Evolutionary conservation across 345 rosid species (phyloP).

Genomic region (Turritis glabra): DNA sequence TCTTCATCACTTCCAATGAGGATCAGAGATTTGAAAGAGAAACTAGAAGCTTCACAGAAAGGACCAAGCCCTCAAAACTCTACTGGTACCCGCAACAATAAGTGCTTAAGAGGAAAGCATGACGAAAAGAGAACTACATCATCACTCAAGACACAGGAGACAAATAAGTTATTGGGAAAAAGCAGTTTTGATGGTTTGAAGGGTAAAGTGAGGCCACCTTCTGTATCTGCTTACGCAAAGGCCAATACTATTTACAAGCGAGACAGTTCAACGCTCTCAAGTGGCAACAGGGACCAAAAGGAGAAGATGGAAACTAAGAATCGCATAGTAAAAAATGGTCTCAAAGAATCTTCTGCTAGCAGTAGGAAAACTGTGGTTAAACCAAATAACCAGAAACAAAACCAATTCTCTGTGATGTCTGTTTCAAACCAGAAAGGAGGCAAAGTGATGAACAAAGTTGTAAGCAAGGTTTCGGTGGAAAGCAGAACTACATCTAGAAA

Average conservation of each 20-base stretch:
- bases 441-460: slow-evolving; percentile 41
- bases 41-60: slow-evolving; percentile 60
- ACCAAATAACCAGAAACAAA: slow-evolving; percentile 78
- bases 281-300: slow-evolving; percentile 30
- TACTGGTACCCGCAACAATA: slow-evolving; percentile 27
- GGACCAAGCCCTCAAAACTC: slow-evolving; percentile 44
- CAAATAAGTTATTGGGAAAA: slow-evolving; percentile 38
- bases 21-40: slow-evolving; percentile 73
- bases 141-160: slow-evolving; percentile 1
- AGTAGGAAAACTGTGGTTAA: slow-evolving; percentile 47
- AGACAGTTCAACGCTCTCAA: slow-evolving; percentile 41
- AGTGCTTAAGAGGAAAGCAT: slow-evolving; percentile 15
- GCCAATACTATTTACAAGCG: slow-evolving; percentile 44
- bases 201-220: slow-evolving; percentile 49
- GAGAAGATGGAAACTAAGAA: slow-evolving; percentile 48
- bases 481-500: slow-evolving; percentile 42
- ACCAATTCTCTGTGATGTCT: slow-evolving; percentile 34
- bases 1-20: slow-evolving; percentile 59
- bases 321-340: slow-evolving; percentile 22
- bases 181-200: slow-evolving; percentile 39
- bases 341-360: slow-evolving; percentile 44
- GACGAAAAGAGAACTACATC: slow-evolving; percentile 21
- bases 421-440: slow-evolving; percentile 44
- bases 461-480: slow-evolving; percentile 42
- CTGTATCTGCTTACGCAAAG: slow-evolving; percentile 47